These are phyloP conservation scores for Leccinum pachyderme DNA, from an alignment of 1,284 basidiomycete genomes.

Conservation along the genomic window DNA sequence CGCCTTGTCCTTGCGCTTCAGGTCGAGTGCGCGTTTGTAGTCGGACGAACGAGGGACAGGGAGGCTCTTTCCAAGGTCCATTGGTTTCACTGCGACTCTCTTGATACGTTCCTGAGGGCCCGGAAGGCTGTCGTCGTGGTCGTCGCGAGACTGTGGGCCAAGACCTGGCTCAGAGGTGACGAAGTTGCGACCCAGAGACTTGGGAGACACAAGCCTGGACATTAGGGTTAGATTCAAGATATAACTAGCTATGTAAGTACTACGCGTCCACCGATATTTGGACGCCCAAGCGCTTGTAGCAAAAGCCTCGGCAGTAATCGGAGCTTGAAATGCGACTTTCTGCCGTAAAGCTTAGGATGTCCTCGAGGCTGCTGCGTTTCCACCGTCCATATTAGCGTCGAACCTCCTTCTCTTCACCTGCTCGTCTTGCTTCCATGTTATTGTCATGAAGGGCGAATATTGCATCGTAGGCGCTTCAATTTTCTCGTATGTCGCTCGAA, in stretches of 20 bases:
- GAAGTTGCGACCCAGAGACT: slow-evolving; percentile 21
- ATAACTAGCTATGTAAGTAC: background rate
- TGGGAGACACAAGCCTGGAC: slow-evolving; percentile 29
- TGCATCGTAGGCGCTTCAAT: slow-evolving; percentile 67
- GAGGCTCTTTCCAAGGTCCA: slow-evolving; percentile 56
- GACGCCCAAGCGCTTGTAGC: background rate
- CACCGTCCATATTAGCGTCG: slow-evolving; percentile 19
- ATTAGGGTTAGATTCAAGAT: slow-evolving; percentile 13
- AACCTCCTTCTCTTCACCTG: slow-evolving; percentile 8
- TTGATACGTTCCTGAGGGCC: slow-evolving; percentile 39
- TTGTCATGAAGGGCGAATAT: slow-evolving; percentile 64
- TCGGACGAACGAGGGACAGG: slow-evolving; percentile 40
- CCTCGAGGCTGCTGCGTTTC: slow-evolving; percentile 30
- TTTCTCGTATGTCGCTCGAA: slow-evolving; percentile 53
- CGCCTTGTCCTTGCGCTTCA: slow-evolving; percentile 50
- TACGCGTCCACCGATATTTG: background rate
- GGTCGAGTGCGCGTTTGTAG: slow-evolving; percentile 53
- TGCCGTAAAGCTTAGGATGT: slow-evolving; percentile 20
- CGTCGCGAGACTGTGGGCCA: slow-evolving; percentile 13
- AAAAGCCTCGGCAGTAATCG: slow-evolving; percentile 11
- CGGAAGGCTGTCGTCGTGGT: slow-evolving; percentile 31
- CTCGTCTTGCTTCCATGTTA: slow-evolving; percentile 24
- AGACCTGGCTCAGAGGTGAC: slow-evolving; percentile 19
- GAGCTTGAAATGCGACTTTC: slow-evolving; percentile 6
- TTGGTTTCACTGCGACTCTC: slow-evolving; percentile 51